Evolutionary conservation across 2,329 filamentous ascomycete genomes (phyloP), one percentile per base, ranked within the genome.

Genomic region (Ceratocystis destructans): DNA sequence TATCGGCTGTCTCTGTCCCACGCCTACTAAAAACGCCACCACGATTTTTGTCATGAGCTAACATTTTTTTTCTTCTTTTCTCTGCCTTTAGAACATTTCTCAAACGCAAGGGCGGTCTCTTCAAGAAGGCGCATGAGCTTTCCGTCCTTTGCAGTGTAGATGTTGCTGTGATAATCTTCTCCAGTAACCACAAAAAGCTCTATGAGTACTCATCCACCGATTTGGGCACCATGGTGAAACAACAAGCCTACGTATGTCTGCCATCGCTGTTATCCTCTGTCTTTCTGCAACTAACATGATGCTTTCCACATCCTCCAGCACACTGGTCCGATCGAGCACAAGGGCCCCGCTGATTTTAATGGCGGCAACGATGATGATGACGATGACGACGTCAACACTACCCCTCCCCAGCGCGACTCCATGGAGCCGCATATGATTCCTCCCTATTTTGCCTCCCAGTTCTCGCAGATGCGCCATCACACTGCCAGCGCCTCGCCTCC

Each of bases 51-150:
- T 41, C 37, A 1, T 41, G 37, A 5, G 33, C 62, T 66, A 46
- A 57, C 67, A 28, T 57, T 20, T 12, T 2, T 2, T 22, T 22
- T 6, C 5, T 7, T 20, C 7, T 46, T 66, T 46, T 67, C 53
- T 67, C 68, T 28, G 28, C 28, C 3, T 67, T 66, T 73, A 96
- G 92, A 70, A 99, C 94, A 57, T 99, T 99, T 76, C 80, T 99
- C 71, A 99, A 99, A 83, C 89, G 94, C 79, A 99, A 99, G 78
- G 94, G 93, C 72, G 94, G 94, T 72, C 82, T 99, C 62, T 99
- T 99, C 83, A 99, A 99, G 81, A 99, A 99, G 84, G 94, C 94
- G 65, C 92, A 99, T 76, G 94, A 99, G 82, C 83, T 99, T 64
- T 96, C 93, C 64, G 94, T 99, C 61, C 87, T 99, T 69, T 99